phyloP scores from a whole-genome alignment of 2,329 filamentous ascomycete species.

The Phyllosticta citriasiana region DNA sequence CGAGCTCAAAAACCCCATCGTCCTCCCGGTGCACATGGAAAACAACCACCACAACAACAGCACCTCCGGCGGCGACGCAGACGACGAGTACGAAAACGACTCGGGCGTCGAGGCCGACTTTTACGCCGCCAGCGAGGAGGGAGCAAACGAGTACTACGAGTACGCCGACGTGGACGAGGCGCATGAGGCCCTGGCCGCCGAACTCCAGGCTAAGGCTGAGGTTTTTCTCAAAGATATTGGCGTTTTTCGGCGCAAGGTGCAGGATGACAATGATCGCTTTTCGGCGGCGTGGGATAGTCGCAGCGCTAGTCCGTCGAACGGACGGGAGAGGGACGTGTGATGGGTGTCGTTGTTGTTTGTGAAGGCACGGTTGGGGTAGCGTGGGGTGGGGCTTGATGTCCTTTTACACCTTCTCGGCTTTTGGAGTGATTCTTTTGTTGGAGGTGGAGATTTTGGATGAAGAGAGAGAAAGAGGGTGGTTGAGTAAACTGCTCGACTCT shows the following conservation, averaged over 20 bases:
- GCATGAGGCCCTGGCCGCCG: slow-evolving; percentile 37
- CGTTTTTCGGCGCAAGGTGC: slow-evolving; percentile 76
- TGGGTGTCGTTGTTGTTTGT: no score
- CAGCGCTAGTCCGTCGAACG: not conserved
- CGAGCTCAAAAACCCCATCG: slow-evolving; percentile 86
- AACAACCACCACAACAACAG: not conserved
- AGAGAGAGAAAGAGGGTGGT: no score
- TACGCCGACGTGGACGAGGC: slow-evolving; percentile 45
- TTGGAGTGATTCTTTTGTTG: no score
- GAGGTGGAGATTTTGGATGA: no score
- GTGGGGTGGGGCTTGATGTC: no score
- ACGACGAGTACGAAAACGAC: not conserved
- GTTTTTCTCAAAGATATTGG: slow-evolving; percentile 70
- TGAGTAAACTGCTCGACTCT: no score
- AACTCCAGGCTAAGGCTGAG: slow-evolving; percentile 78
- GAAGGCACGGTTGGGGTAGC: no score
- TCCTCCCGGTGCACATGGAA: slow-evolving; percentile 34
- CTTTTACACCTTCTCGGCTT: no score
- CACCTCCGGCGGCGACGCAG: not conserved
- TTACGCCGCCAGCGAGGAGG: slow-evolving; percentile 15
- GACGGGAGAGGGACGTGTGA: not conserved
- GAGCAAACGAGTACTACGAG: slow-evolving; percentile 45
- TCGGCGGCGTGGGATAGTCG: not conserved
- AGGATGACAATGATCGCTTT: slow-evolving; percentile 66
- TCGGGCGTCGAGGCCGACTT: slow-evolving; percentile 12